Percentiles rank a stretch among this genome's conserved stretches.
phyloP scores from a whole-genome alignment of 768 basidiomycete genomes.

The Phylloporus sp. region DNA sequence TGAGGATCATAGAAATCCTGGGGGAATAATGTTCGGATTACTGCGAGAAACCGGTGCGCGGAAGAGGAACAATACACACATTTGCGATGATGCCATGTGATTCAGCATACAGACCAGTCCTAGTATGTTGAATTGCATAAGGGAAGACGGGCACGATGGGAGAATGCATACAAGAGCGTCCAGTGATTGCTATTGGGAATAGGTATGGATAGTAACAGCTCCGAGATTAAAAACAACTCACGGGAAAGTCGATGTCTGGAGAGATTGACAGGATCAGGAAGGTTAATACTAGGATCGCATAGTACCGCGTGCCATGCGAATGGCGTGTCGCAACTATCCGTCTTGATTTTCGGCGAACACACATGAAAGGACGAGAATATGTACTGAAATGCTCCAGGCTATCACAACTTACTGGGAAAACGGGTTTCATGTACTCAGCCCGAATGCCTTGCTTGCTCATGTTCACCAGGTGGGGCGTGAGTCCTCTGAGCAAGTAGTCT shows the following conservation, averaged over 20 bases:
- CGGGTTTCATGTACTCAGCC: conserved; percentile 75
- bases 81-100: conserved; percentile 87
- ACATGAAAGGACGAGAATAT: not conserved
- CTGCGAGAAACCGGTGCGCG: not conserved
- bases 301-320: not conserved
- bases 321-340: not conserved
- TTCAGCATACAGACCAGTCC: conserved; percentile 84
- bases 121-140: conserved; percentile 24
- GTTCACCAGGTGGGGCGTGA: conserved; percentile 72
- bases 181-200: conserved; percentile 67
- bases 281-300: no score
- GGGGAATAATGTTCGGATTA: not conserved
- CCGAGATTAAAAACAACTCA: conserved; percentile 36
- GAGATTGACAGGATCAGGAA: not conserved
- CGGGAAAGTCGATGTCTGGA: conserved; percentile 82
- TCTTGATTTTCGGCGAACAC: not conserved
- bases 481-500: conserved; percentile 73
- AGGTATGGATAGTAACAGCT: not conserved
- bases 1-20: conserved; percentile 82
- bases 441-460: conserved; percentile 72
- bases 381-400: not conserved
- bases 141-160: not conserved
- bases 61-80: conserved; percentile 35
- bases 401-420: conserved; percentile 65
- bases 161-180: conserved; percentile 62